Evolutionary conservation across 768 basidiomycete species (phyloP).

Genomic region (Melanogaster broomeanus): DNA sequence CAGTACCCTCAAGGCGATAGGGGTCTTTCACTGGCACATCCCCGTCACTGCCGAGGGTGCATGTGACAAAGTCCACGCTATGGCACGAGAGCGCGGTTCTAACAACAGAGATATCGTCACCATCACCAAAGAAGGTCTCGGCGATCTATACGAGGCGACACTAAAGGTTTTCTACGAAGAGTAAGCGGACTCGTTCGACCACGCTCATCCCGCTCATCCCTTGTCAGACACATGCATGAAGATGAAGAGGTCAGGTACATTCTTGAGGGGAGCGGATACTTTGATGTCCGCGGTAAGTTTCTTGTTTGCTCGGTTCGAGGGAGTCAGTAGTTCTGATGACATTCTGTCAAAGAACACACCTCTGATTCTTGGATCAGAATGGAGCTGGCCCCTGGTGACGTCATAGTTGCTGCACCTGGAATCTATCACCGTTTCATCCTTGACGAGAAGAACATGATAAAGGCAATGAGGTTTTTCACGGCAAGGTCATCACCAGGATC

Average conservation of each 20-base stretch:
- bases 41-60: slow-evolving; percentile 49
- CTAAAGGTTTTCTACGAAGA: slow-evolving; percentile 85
- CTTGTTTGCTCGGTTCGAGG: too few relatives aligned
- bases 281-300: slow-evolving; percentile 80
- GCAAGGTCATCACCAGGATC: slow-evolving; percentile 35
- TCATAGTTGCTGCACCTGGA: slow-evolving; percentile 84
- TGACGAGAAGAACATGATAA: slow-evolving; percentile 71
- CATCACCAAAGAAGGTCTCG: slow-evolving; percentile 76
- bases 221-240: slow-evolving; percentile 83
- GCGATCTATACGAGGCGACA: slow-evolving; percentile 80
- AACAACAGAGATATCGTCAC: slow-evolving; percentile 83
- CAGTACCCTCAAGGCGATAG: slow-evolving; percentile 53
- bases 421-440: slow-evolving; percentile 96
- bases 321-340: background rate
- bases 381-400: slow-evolving; percentile 72
- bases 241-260: slow-evolving; percentile 95
- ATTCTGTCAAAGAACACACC: slow-evolving; percentile 49
- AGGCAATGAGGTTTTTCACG: slow-evolving; percentile 84
- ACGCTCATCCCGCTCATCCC: background rate
- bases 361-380: slow-evolving; percentile 82
- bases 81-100: slow-evolving; percentile 73
- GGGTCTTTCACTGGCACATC: slow-evolving; percentile 68
- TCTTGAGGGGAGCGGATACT: slow-evolving; percentile 85
- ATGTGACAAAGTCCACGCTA: slow-evolving; percentile 55
- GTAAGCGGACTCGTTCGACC: slow-evolving; percentile 40